phyloP scores from a whole-genome alignment of 2,329 filamentous ascomycete genomes.

The Talaromyces sp. region DNA sequence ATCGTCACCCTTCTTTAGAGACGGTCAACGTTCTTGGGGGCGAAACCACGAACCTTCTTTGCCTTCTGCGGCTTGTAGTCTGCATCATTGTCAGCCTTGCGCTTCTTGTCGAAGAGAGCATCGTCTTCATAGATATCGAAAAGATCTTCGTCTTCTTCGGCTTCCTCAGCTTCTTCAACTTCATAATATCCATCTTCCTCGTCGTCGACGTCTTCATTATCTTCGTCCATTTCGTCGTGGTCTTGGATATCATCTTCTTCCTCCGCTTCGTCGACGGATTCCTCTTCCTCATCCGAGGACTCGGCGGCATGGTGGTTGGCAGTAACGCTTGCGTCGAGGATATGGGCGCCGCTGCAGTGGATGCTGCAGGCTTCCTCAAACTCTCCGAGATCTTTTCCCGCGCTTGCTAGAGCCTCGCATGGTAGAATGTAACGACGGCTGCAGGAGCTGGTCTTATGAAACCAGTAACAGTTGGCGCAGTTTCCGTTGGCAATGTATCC shows the following conservation, averaged over 20 bases:
- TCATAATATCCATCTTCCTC: not conserved
- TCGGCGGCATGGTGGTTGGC: not conserved
- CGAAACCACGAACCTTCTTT: not conserved
- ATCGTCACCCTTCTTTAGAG: not conserved
- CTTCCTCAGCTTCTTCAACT: not conserved
- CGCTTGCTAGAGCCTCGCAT: not conserved
- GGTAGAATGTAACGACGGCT: not conserved
- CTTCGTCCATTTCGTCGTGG: not conserved
- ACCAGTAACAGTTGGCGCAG: slow-evolving; percentile 11
- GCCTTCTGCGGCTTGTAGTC: not conserved
- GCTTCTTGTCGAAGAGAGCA: not conserved
- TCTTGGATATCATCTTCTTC: not conserved
- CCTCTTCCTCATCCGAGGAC: not conserved
- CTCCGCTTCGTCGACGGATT: not conserved
- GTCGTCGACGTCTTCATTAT: not conserved
- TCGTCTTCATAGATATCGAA: not conserved
- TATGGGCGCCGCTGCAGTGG: not conserved
- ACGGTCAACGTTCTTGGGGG: not conserved
- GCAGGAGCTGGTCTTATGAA: not conserved
- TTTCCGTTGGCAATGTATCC: not conserved
- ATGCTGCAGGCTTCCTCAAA: not conserved
- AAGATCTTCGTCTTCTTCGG: not conserved
- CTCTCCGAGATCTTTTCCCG: not conserved
- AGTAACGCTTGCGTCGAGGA: not conserved
- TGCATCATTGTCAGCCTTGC: not conserved